Evolutionary conservation across 2,329 filamentous ascomycete species (phyloP).

Genomic region (Aureobasidium sp.): DNA sequence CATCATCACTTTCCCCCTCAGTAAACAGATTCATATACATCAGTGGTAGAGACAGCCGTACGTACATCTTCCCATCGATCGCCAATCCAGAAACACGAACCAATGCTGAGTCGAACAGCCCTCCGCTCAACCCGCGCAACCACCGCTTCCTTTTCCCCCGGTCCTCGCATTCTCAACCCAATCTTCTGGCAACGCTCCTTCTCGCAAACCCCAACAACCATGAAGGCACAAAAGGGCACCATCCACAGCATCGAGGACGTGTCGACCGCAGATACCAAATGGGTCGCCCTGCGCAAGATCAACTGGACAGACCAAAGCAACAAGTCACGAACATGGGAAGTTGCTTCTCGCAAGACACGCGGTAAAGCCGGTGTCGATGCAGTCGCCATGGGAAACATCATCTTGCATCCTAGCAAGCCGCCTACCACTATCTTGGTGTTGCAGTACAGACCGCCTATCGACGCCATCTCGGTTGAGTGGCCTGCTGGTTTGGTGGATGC

Average conservation of each 20-base stretch:
- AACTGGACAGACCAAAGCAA: slow-evolving; percentile 29
- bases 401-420: slow-evolving; percentile 38
- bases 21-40: background rate
- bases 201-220: background rate
- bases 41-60: background rate
- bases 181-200: background rate
- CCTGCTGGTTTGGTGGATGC: slow-evolving; percentile 52
- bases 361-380: slow-evolving; percentile 52
- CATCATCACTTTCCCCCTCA: background rate
- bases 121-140: background rate
- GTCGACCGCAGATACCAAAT: slow-evolving; percentile 11
- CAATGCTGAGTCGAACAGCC: background rate
- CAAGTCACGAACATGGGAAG: slow-evolving; percentile 42
- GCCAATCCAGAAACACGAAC: background rate
- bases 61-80: background rate
- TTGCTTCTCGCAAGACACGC: slow-evolving; percentile 44
- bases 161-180: background rate
- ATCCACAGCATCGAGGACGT: slow-evolving; percentile 5
- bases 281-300: slow-evolving; percentile 11
- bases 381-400: slow-evolving; percentile 49
- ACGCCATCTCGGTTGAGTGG: slow-evolving; percentile 51
- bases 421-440: slow-evolving; percentile 48
- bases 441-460: slow-evolving; percentile 52
- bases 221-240: slow-evolving; percentile 13
- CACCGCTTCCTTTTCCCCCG: background rate